Conservation (phyloP, 805 yeast genomes). For the Jamesozyma lodderae region DNA sequence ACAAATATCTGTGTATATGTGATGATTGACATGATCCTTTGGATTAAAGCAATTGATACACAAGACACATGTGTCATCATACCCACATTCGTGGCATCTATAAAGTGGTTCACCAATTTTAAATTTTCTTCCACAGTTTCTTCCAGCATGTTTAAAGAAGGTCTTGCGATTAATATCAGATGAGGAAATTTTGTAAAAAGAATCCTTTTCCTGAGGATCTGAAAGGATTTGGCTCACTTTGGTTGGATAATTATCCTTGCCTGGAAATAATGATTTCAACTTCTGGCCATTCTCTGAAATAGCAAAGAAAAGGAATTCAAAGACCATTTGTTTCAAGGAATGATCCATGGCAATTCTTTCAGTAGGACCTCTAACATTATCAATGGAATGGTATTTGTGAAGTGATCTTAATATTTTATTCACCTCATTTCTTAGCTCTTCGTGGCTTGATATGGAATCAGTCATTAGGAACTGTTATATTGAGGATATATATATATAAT, state of each 20-base stretch:
- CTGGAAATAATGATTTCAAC: constrained; percentile 29
- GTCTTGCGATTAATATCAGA: constrained; percentile 9
- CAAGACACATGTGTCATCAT: constrained; percentile 69
- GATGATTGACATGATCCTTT: constrained; percentile 59
- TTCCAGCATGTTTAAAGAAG: constrained; percentile 40
- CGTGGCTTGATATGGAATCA: not conserved
- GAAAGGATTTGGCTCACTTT: constrained; percentile 13
- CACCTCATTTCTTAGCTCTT: constrained; percentile 2
- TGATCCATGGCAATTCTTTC: constrained; percentile 25
- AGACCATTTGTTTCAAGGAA: constrained; percentile 16
- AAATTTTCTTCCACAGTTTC: constrained; percentile 61
- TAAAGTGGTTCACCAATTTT: constrained; percentile 56
- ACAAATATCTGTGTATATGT: constrained; percentile 46
- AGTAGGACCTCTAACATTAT: constrained; percentile 20
- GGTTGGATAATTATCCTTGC: constrained; percentile 11
- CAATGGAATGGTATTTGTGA: constrained; percentile 16
- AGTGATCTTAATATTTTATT: constrained; percentile 12
- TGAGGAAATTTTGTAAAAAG: constrained; percentile 6
- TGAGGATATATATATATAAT: not conserved
- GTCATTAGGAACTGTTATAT: no score
- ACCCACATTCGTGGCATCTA: constrained; percentile 67
- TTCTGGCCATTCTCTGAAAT: constrained; percentile 34
- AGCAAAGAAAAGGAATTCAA: constrained; percentile 27
- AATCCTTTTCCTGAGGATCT: constrained; percentile 6
- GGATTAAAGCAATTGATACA: constrained; percentile 67